phyloP scores from a whole-genome alignment of 1,284 basidiomycete genomes.

The Cryptococcus sp. region DNA sequence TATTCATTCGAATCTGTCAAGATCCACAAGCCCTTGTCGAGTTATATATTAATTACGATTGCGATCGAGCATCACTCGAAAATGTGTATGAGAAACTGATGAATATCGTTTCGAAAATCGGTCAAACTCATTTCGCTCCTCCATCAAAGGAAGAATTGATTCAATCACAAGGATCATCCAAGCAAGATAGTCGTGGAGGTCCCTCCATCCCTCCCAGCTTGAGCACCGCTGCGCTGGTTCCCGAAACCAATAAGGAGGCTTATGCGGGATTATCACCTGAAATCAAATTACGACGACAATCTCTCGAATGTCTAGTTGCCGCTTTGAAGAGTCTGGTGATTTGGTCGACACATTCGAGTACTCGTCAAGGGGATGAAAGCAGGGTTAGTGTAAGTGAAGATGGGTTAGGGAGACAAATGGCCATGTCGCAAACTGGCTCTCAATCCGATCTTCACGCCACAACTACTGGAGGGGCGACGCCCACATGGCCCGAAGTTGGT shows the following conservation, averaged over 20 bases:
- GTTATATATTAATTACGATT: conserved; percentile 97
- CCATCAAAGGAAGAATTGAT: conserved; percentile 47
- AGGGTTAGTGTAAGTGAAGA: conserved; percentile 26
- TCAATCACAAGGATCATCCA: conserved; percentile 19
- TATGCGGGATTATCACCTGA: conserved; percentile 70
- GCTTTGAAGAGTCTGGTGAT: conserved; percentile 81
- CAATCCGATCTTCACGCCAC: conserved; percentile 19
- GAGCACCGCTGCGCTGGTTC: conserved; percentile 61
- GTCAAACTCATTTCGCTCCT: conserved; percentile 62
- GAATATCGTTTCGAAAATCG: conserved; percentile 89
- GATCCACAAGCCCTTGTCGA: conserved; percentile 95
- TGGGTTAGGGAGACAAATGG: conserved; percentile 20
- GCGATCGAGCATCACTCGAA: conserved; percentile 83
- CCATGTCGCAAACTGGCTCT: conserved; percentile 27
- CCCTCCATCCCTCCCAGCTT: conserved; percentile 58
- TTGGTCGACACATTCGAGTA: conserved; percentile 63
- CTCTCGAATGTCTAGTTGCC: conserved; percentile 80
- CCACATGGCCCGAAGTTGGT: conserved; percentile 25
- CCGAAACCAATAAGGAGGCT: conserved; percentile 43
- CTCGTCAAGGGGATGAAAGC: conserved; percentile 20
- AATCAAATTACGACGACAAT: conserved; percentile 76
- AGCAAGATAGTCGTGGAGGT: conserved; percentile 47
- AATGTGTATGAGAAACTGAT: conserved; percentile 96
- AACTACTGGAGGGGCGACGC: conserved; percentile 5
- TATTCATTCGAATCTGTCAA: conserved; percentile 80